Conservation (phyloP, 1,284 basidiomycete genomes). For the Cystobasidiaceae sp. region DNA sequence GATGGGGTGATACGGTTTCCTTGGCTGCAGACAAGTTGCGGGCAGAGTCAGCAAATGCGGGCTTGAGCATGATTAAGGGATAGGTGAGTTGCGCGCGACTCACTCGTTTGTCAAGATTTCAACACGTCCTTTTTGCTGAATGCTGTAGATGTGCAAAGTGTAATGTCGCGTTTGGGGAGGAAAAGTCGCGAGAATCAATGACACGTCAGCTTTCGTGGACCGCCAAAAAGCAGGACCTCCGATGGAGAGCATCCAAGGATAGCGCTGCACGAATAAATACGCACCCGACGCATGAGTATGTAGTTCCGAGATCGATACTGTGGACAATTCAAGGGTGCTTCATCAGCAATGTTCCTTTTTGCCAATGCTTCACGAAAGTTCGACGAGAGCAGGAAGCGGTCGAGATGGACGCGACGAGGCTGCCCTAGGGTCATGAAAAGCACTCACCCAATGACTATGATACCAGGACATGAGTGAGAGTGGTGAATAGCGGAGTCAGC, state of each 20-base stretch:
- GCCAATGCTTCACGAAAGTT: neutral
- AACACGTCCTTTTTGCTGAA: conserved; percentile 84
- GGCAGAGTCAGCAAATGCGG: neutral
- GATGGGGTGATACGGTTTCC: conserved; percentile 93
- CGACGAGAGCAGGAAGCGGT: no score
- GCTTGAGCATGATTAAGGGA: neutral
- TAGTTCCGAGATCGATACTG: conserved; percentile 57
- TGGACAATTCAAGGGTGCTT: conserved; percentile 39
- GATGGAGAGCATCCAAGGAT: no score
- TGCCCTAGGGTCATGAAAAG: neutral
- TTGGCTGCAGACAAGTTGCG: conserved; percentile 57
- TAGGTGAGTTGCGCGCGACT: neutral
- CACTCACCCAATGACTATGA: conserved; percentile 28
- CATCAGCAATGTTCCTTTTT: no score
- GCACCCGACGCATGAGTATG: conserved; percentile 56
- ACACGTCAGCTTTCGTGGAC: no score
- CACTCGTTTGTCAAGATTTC: conserved; percentile 83
- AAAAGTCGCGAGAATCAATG: no score
- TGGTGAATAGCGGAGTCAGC: neutral
- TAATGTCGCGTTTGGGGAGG: no score
- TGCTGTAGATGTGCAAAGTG: no score
- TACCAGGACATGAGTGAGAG: neutral
- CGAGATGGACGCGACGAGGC: no score
- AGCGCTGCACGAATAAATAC: no score
- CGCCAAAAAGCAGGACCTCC: no score